Evolutionary conservation across 2,329 filamentous ascomycete genomes (phyloP).

Genomic region (Aspergillus sp.): DNA sequence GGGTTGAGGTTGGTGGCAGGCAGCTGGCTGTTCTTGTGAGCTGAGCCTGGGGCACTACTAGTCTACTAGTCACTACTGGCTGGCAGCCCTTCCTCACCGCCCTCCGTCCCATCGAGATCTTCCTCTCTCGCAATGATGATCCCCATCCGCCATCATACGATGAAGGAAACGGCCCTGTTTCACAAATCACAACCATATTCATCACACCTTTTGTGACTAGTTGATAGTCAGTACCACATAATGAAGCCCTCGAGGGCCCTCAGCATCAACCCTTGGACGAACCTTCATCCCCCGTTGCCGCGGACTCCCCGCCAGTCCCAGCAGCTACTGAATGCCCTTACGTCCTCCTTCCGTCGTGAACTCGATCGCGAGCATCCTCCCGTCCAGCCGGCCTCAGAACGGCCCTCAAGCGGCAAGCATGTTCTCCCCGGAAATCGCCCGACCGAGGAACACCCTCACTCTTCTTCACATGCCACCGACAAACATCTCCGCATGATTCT

Average conservation of each 20-base stretch:
- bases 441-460: conserved; percentile 22
- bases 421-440: not conserved
- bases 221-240: conserved; percentile 14
- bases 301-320: conserved; percentile 59
- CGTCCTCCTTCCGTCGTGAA: conserved; percentile 62
- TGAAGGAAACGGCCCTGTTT: not conserved
- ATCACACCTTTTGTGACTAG: not conserved
- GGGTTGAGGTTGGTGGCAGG: conserved; percentile 6
- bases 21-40: not conserved
- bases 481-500: conserved; percentile 40
- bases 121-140: not conserved
- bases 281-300: conserved; percentile 53
- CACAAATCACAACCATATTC: not conserved
- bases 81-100: conserved; percentile 18
- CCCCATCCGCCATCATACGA: not conserved
- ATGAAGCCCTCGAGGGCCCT: conserved; percentile 55
- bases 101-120: not conserved
- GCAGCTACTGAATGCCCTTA: conserved; percentile 60
- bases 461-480: conserved; percentile 35
- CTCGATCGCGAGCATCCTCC: conserved; percentile 59
- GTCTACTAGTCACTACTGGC: no score
- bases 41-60: no score
- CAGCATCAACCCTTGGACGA: conserved; percentile 52
- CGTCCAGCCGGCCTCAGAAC: conserved; percentile 15
- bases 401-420: conserved; percentile 8